Evolutionary conservation across 2,329 filamentous ascomycete genomes (phyloP), one percentile per base, ranked within the genome.

Genomic region (Monosporascus ibericus): DNA sequence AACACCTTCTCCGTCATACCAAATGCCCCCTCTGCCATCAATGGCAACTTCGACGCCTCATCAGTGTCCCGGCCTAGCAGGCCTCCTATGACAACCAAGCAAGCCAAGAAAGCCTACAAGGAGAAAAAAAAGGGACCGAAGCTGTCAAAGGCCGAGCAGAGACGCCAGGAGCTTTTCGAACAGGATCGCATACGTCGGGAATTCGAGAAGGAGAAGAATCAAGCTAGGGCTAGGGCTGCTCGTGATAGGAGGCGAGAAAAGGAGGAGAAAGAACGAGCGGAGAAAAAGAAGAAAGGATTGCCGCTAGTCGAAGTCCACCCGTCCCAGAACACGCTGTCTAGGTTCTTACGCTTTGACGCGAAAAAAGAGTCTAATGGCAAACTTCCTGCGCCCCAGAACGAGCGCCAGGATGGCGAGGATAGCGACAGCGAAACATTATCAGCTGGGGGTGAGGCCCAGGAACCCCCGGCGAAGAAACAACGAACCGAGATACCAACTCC

Each of bases 211-310:
- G 78, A 75, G 59, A 74, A 72, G 58, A 70, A 72, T 1, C 70
- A 74, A 18, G 69, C 70, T 3, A 76, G 76, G 53, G 81, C 81
- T 2, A 73, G 72, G 50, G 63, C 71, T 8, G 72, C 73, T 2
- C 67, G 80, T 24, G 81, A 84, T 39, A 79, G 75, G 66, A 83
- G 81, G 64, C 77, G 74, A 54, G 77, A 74, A 17, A 82, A 77
- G 60, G 79, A 80, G 48, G 64, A 72, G 25, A 72, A 72, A 7
- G 75, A 77, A 53, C 70, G 67, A 44, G 74, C 77, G n/a, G 74
- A 70, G 49, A 80, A 75, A 67, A 78, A 69, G 60, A 76, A 70
- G 55, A 75, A 71, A 50, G 78, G 81, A 0, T 52, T 81, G 53
- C 82, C 82, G 15, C 66, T 82, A 5, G 71, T 79, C n/a, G 72